Conservation (phyloP, 2,329 filamentous ascomycete genomes). For the Xylariaceae sp. region DNA sequence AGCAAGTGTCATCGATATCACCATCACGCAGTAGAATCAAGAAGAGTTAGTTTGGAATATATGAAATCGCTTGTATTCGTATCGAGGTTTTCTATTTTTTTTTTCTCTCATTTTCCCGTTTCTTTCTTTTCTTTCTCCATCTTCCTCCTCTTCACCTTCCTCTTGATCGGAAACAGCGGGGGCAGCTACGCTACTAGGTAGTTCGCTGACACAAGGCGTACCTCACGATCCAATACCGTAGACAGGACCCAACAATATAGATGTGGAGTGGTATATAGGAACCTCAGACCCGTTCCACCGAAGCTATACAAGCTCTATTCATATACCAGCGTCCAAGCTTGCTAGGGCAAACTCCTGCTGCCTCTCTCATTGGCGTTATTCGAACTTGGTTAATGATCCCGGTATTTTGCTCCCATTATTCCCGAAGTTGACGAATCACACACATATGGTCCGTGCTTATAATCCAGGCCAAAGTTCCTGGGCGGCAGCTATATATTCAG, state of each 20-base stretch:
- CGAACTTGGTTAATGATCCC: conserved; percentile 1
- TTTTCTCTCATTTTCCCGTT: background rate
- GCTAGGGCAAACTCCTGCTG: background rate
- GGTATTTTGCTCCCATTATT: background rate
- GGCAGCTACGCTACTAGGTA: background rate
- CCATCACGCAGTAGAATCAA: background rate
- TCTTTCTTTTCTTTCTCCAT: conserved; percentile 5
- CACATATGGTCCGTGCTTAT: background rate
- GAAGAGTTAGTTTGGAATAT: background rate
- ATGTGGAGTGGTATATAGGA: conserved; percentile 14
- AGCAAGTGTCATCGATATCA: background rate
- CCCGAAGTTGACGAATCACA: background rate
- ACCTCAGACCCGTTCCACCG: conserved; percentile 1
- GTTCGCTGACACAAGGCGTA: background rate
- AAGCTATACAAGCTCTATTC: conserved; percentile 17
- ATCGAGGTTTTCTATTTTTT: conserved; percentile 11
- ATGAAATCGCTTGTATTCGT: conserved; percentile 15
- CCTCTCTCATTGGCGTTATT: background rate
- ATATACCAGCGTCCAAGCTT: conserved; percentile 9
- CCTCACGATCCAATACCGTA: conserved; percentile 9
- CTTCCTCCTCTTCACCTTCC: too few relatives aligned
- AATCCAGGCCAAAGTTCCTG: background rate
- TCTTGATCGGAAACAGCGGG: too few relatives aligned
- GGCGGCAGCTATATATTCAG: background rate
- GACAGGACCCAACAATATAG: conserved; percentile 6